Percentiles rank a stretch among this genome's conserved stretches.
Conservation (phyloP, 2,329 filamentous ascomycete species). For the Neonectria magnoliae region DNA sequence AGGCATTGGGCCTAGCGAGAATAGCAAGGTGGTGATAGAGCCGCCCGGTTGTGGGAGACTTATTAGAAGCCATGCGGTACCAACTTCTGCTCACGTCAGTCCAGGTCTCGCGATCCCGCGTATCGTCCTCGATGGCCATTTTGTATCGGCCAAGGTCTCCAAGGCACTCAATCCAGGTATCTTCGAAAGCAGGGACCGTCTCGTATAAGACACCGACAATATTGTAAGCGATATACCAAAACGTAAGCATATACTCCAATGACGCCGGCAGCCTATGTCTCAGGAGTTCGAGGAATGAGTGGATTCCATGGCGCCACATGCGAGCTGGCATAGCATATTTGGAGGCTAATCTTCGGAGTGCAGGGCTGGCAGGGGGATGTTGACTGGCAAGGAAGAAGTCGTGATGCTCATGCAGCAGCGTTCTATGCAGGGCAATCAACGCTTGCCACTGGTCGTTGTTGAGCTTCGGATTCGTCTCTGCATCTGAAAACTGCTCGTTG, state of each 20-base stretch:
- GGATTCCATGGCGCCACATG: slow-evolving; percentile 95
- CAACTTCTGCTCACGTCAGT: slow-evolving; percentile 81
- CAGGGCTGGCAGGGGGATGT: slow-evolving; percentile 79
- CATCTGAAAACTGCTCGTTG: slow-evolving; percentile 63
- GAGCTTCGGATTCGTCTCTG: slow-evolving; percentile 53
- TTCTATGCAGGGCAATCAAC: slow-evolving; percentile 78
- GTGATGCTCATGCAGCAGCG: slow-evolving; percentile 53
- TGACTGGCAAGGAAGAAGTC: slow-evolving; percentile 89
- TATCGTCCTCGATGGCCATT: slow-evolving; percentile 90
- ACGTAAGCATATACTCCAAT: slow-evolving; percentile 88
- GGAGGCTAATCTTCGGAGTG: slow-evolving; percentile 73
- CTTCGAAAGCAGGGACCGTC: slow-evolving; percentile 82
- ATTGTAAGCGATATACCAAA: slow-evolving; percentile 88
- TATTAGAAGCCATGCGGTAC: slow-evolving; percentile 85
- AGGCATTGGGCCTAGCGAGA: slow-evolving; percentile 72
- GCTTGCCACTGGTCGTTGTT: slow-evolving; percentile 52
- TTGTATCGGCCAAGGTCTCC: slow-evolving; percentile 84
- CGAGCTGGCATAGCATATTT: slow-evolving; percentile 92
- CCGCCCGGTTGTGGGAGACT: slow-evolving; percentile 77
- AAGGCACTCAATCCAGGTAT: slow-evolving; percentile 94
- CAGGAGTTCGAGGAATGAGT: slow-evolving; percentile 82
- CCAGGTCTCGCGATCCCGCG: slow-evolving; percentile 82
- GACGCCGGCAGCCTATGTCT: slow-evolving; percentile 78
- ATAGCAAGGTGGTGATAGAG: slow-evolving; percentile 92
- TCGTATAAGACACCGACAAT: slow-evolving; percentile 91